A percentile compares a stretch with the other conserved stretches of the same genome.
Evolutionary conservation across 108 stramenopile genomes (phyloP).

Genomic region (Hondaea fermentalgiana): DNA sequence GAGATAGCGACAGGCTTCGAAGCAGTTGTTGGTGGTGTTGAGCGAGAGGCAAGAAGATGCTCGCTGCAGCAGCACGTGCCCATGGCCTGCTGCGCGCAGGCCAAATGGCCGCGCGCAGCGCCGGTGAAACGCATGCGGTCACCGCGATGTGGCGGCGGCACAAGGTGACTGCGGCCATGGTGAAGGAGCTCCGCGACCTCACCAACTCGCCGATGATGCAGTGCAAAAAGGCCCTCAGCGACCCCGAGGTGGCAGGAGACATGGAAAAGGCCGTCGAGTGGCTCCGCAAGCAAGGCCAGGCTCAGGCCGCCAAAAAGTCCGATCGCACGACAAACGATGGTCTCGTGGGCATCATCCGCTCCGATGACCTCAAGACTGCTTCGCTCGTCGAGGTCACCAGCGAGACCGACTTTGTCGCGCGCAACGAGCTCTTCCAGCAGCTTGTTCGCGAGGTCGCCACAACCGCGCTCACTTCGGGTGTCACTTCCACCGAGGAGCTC

Average conservation of each 20-base stretch:
- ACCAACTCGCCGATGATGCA: conserved; percentile 50
- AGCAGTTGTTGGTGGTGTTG: too few species aligned
- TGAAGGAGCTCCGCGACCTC: conserved; percentile 49
- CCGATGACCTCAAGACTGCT: conserved; percentile 16
- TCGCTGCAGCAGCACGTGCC: too few species aligned
- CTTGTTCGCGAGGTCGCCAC: conserved; percentile 28
- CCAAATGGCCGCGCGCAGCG: not conserved
- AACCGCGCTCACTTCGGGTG: conserved; percentile 24
- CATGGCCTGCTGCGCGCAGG: not conserved
- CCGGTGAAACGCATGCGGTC: not conserved
- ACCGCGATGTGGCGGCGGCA: not conserved
- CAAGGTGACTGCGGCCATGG: conserved; percentile 21
- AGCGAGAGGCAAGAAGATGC: too few species aligned
- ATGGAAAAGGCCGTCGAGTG: conserved; percentile 46
- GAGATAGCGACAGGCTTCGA: too few species aligned
- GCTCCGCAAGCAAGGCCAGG: conserved; percentile 46
- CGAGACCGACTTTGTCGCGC: conserved; percentile 56
- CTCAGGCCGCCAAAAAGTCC: conserved; percentile 12
- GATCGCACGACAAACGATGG: not conserved
- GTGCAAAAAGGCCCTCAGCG: conserved; percentile 53
- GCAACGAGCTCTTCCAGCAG: conserved; percentile 48
- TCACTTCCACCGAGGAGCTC: not conserved
- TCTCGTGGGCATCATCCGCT: not conserved
- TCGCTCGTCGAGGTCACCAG: conserved; percentile 24
- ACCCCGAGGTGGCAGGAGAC: conserved; percentile 43